Conservation (phyloP, 768 basidiomycete species). For the Russula emetica region DNA sequence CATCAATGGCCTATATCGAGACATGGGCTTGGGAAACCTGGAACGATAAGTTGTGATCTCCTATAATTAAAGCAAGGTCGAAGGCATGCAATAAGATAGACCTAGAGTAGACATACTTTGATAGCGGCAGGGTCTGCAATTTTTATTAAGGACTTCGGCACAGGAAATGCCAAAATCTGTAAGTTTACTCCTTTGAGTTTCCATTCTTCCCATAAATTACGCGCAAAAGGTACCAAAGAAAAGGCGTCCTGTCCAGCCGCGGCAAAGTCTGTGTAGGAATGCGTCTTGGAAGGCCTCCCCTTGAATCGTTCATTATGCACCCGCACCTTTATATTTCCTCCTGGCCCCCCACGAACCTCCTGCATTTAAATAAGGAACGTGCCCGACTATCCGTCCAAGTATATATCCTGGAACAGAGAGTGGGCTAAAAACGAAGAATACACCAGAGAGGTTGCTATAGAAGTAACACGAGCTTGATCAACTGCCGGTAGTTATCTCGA, state of each 20-base stretch:
- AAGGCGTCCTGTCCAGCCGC: constrained; percentile 15
- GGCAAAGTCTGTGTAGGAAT: constrained; percentile 4
- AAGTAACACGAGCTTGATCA: background rate
- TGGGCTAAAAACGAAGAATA: background rate
- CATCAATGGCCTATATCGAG: constrained; percentile 43
- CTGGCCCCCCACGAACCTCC: background rate
- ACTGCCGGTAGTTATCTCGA: too few species aligned
- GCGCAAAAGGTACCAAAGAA: background rate
- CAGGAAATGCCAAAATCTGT: constrained; percentile 11
- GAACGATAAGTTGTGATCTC: constrained; percentile 47
- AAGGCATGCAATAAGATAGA: background rate
- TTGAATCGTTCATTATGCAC: too few species aligned
- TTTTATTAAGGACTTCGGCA: background rate
- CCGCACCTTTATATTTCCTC: constrained; percentile 4
- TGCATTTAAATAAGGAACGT: background rate
- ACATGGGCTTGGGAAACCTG: constrained; percentile 54
- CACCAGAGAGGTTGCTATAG: constrained; percentile 5
- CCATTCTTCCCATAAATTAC: too few species aligned
- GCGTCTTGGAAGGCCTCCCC: background rate
- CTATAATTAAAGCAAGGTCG: constrained; percentile 35
- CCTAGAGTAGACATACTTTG: constrained; percentile 3
- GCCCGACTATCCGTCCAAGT: too few species aligned
- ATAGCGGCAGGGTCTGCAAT: constrained; percentile 24
- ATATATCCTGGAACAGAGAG: background rate
- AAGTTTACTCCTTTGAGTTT: background rate